These are phyloP conservation scores for Metschnikowia shivogae DNA, from an alignment of 805 yeast genomes.

Conservation along the genomic window DNA sequence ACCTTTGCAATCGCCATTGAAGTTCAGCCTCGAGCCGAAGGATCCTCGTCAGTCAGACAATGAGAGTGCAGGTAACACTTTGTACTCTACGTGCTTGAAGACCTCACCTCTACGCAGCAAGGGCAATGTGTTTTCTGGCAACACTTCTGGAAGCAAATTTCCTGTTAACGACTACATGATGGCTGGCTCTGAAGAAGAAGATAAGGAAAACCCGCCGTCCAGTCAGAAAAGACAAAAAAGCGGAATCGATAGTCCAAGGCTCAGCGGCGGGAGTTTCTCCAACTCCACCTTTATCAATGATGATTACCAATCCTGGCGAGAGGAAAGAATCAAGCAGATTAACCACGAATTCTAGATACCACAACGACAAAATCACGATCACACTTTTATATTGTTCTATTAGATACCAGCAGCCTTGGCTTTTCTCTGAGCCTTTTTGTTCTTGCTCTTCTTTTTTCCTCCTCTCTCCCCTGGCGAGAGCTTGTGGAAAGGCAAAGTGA, in stretches of 20 bases:
- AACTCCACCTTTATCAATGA: slow-evolving; percentile 38
- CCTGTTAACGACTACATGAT: neutral
- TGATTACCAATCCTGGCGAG: slow-evolving; percentile 39
- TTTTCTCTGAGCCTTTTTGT: slow-evolving; percentile 59
- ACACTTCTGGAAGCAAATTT: neutral
- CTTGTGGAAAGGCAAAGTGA: slow-evolving; percentile 72
- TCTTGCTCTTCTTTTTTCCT: slow-evolving; percentile 64
- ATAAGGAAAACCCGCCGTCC: slow-evolving; percentile 15
- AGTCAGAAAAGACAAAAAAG: slow-evolving; percentile 6
- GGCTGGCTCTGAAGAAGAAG: slow-evolving; percentile 3
- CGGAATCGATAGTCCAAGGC: neutral
- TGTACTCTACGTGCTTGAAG: slow-evolving; percentile 17
- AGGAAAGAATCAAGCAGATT: slow-evolving; percentile 28
- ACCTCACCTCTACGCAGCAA: slow-evolving; percentile 13
- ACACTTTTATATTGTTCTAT: neutral
- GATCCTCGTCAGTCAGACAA: neutral
- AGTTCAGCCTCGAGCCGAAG: neutral
- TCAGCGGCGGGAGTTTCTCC: slow-evolving; percentile 27
- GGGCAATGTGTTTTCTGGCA: neutral
- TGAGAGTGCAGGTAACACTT: slow-evolving; percentile 9
- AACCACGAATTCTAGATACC: slow-evolving; percentile 5
- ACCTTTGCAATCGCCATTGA: slow-evolving; percentile 9
- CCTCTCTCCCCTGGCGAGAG: slow-evolving; percentile 23
- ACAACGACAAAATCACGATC: neutral
- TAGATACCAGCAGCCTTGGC: slow-evolving; percentile 18